Base-by-base conservation (phyloP, 31 red algal species). In the Odonthalia washingtoniensis region DNA sequence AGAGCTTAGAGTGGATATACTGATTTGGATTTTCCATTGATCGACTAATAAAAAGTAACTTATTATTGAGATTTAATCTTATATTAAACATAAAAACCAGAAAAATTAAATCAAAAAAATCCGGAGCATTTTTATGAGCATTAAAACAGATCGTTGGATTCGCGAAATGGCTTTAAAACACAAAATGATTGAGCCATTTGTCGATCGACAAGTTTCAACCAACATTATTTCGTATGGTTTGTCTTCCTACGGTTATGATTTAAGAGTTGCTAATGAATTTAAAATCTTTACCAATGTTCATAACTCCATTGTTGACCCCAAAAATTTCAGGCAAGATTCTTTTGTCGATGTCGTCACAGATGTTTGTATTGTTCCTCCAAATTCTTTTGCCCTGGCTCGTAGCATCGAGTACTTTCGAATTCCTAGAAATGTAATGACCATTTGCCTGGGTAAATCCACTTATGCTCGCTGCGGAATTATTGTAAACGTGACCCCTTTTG, bases 311-410 rank as follows among this genome's bases (percentile, higher is more conserved):
- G 64, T 67, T 35, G 64, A 67, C 33, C 64, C 64, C 64, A 67
- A 67, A 67, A 67, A 67, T 67, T 67, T 67, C 33, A 35, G 33
- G 27, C 33, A 30, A 33, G 64, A 35, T 33, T 67, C 64, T 67
- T 67, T 67, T 67, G 64, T 67, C 33, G 64, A 67, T 67, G 64
- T 67, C 30, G 33, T 33, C 30, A 67, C 30, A 33, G 64, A 67
- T 67, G 64, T 67, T 67, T 67, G 64, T 67, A 67, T 67, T 67
- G 33, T 67, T 35, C 64, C 64, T 67, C 64, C 64, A 67, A 67
- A 67, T 35, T 67, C 64, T 67, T 67, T 67, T 67, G 64, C 64
- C 30, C 64, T 67, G 27, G 64, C 64, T 67, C 64, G 64, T 35
- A 67, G 30, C 27, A 67, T 67, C 27, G 64, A 67, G 33, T 67